Conservation (phyloP, 345 rosid species). For the Rhizophora mangle region DNA sequence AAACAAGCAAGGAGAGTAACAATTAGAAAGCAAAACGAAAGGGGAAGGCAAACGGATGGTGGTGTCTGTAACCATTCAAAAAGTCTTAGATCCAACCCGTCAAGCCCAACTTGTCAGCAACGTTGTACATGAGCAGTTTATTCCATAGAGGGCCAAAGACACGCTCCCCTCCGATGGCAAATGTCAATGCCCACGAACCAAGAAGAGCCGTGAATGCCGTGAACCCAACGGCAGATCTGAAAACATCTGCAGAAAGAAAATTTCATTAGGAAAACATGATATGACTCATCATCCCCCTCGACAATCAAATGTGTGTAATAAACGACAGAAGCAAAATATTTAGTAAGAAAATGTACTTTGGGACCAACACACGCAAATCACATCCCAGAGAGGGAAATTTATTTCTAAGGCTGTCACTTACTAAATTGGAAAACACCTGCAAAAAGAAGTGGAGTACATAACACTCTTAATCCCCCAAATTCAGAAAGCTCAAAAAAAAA, state of each 20-base stretch:
- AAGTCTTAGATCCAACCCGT: conserved; percentile 56
- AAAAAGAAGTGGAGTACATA: neutral
- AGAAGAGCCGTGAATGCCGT: conserved; percentile 53
- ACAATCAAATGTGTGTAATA: too few species aligned
- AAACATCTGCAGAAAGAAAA: conserved; percentile 48
- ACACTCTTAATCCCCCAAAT: neutral
- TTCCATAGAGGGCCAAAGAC: conserved; percentile 80
- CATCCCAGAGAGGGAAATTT: neutral
- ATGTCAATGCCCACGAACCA: conserved; percentile 84
- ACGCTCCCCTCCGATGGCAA: conserved; percentile 73
- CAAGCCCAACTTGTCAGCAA: conserved; percentile 79
- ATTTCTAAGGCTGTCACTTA: neutral
- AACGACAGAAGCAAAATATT: too few species aligned
- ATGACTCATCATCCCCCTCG: too few species aligned
- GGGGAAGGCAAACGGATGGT: too few species aligned
- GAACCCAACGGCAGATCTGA: conserved; percentile 81
- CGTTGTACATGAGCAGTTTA: conserved; percentile 88
- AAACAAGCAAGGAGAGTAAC: too few species aligned
- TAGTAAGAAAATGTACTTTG: too few species aligned
- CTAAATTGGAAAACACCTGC: neutral
- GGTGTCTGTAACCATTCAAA: neutral
- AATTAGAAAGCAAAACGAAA: too few species aligned
- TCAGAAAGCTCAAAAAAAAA: neutral
- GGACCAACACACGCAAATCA: neutral
- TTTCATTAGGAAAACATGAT: neutral